Conservation (phyloP, 2,329 filamentous ascomycete genomes). For the Chrysoporthe cubensis region DNA sequence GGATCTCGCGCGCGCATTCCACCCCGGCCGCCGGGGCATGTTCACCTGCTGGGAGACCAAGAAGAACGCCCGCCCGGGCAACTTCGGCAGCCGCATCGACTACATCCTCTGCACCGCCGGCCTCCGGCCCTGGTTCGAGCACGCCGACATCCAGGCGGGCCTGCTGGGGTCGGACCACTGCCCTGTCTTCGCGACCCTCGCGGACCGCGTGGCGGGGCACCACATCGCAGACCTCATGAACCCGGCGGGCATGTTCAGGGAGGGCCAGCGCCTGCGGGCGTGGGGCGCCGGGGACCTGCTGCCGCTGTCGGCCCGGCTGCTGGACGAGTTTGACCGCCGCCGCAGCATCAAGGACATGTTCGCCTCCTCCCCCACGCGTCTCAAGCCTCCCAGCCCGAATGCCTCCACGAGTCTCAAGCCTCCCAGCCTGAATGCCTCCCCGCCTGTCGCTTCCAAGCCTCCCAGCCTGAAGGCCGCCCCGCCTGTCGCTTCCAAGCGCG, state of each 20-base stretch:
- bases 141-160: slow-evolving; percentile 88
- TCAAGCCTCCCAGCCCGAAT: slow-evolving; percentile 2
- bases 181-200: slow-evolving; percentile 80
- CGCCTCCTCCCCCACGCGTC: slow-evolving; percentile 35
- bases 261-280: slow-evolving; percentile 67
- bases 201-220: slow-evolving; percentile 60
- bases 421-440: not conserved
- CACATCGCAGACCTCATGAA: slow-evolving; percentile 78
- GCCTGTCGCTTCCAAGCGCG: slow-evolving; percentile 13
- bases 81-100: slow-evolving; percentile 91
- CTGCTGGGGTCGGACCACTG: slow-evolving; percentile 96
- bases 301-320: slow-evolving; percentile 77
- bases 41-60: slow-evolving; percentile 97
- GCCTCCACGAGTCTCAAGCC: not conserved
- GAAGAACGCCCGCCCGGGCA: slow-evolving; percentile 92
- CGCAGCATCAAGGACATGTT: slow-evolving; percentile 95
- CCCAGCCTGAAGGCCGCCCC: not conserved
- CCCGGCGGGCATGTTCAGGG: slow-evolving; percentile 69
- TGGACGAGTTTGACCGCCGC: slow-evolving; percentile 85
- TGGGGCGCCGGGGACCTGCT: slow-evolving; percentile 71
- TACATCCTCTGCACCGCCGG: slow-evolving; percentile 83
- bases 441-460: not conserved
- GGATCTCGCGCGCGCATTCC: slow-evolving; percentile 83
- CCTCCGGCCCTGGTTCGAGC: slow-evolving; percentile 65
- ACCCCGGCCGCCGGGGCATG: slow-evolving; percentile 83